Conservation (phyloP, 352 stramenopile genomes). For the Phytophthora cajani region DNA sequence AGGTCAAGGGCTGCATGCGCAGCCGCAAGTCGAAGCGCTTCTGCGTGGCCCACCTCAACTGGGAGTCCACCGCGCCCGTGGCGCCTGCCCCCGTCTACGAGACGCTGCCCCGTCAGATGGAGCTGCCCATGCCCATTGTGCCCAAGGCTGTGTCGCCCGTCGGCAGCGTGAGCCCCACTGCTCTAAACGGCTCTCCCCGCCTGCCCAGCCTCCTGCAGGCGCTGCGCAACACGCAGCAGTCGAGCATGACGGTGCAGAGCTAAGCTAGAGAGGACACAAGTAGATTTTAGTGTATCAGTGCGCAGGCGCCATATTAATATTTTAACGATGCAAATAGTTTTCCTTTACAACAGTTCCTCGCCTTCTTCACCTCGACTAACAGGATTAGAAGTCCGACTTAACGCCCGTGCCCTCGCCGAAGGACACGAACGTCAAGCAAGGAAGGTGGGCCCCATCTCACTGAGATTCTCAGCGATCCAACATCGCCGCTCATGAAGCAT, state of each 20-base stretch:
- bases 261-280: conserved; percentile 14
- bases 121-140: conserved; percentile 37
- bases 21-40: conserved; percentile 71
- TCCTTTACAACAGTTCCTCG: background rate
- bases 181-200: conserved; percentile 21
- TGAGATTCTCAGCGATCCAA: background rate
- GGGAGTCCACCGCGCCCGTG: conserved; percentile 30
- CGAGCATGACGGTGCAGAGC: conserved; percentile 26
- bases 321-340: conserved; percentile 13
- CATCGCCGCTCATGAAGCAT: no score
- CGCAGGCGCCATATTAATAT: conserved; percentile 2
- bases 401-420: no score
- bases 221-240: conserved; percentile 44
- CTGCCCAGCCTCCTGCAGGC: conserved; percentile 58
- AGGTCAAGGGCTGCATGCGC: conserved; percentile 63
- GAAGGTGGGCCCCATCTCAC: background rate
- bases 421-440: background rate
- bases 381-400: no score
- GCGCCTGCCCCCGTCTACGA: conserved; percentile 18
- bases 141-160: conserved; percentile 28
- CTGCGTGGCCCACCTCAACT: conserved; percentile 64
- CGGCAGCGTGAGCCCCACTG: conserved; percentile 6
- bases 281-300: conserved; percentile 6
- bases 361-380: background rate
- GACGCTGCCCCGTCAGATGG: conserved; percentile 16